Conservation (phyloP, 768 basidiomycete genomes). For the Tricholoma saponaceum region DNA sequence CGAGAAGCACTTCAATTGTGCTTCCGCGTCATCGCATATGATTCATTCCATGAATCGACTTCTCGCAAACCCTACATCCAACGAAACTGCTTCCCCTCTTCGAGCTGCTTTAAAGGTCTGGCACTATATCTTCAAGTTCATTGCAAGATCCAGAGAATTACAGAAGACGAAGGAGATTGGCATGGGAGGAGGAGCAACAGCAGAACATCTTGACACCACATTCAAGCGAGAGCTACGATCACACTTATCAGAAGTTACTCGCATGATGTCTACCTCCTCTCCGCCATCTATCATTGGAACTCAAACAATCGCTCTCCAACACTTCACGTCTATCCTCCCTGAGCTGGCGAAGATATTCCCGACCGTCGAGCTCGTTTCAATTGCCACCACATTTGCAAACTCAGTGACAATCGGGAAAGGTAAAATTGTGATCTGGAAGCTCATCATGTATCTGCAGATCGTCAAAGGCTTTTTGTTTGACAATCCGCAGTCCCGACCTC, state of each 20-base stretch:
- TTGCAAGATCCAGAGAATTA: conserved; percentile 83
- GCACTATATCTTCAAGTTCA: conserved; percentile 95
- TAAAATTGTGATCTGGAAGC: conserved; percentile 88
- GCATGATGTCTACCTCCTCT: conserved; percentile 78
- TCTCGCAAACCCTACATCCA: conserved; percentile 64
- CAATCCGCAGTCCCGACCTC: conserved; percentile 67
- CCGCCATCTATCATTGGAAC: conserved; percentile 93
- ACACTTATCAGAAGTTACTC: conserved; percentile 77
- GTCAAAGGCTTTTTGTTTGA: conserved; percentile 89
- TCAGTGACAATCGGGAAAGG: conserved; percentile 75
- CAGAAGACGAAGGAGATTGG: conserved; percentile 80
- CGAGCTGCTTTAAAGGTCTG: conserved; percentile 93
- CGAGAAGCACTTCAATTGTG: conserved; percentile 79
- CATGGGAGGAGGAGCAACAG: conserved; percentile 76
- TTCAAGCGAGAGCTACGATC: conserved; percentile 82
- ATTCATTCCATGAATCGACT: conserved; percentile 86
- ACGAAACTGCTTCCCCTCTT: conserved; percentile 71
- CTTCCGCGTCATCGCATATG: conserved; percentile 78
- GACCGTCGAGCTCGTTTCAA: conserved; percentile 79
- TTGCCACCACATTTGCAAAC: conserved; percentile 85
- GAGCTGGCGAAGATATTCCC: conserved; percentile 80
- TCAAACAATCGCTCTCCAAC: conserved; percentile 89
- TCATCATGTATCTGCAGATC: conserved; percentile 91
- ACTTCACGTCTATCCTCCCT: conserved; percentile 89
- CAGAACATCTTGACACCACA: conserved; percentile 77